phyloP scores from a whole-genome alignment of 108 stramenopile species.

The Cyclotella atomus region DNA sequence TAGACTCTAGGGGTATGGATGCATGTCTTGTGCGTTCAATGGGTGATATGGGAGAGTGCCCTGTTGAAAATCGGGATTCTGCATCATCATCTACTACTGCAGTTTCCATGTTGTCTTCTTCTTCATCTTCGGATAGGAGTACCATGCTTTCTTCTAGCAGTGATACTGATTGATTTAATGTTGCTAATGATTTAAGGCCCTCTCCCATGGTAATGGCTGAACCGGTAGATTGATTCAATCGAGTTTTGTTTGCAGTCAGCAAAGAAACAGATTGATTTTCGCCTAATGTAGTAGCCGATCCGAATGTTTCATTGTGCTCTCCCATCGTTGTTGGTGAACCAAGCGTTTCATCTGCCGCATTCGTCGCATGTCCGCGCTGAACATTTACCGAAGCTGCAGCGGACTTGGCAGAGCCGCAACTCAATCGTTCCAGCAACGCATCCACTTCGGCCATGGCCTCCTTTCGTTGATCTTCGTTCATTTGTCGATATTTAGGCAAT shows the following conservation, averaged over 20 bases:
- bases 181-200: background rate
- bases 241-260: background rate
- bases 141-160: conserved; percentile 17
- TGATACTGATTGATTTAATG: background rate
- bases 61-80: conserved; percentile 11
- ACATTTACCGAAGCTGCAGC: too few species aligned
- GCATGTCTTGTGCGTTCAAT: conserved; percentile 25
- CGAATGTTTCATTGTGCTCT: too few species aligned
- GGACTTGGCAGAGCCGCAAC: background rate
- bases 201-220: conserved; percentile 8
- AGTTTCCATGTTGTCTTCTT: background rate
- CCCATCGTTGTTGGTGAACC: too few species aligned
- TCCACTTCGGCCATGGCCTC: conserved; percentile 7
- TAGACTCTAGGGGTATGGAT: background rate
- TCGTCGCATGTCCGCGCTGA: too few species aligned
- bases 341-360: background rate
- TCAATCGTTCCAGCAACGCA: conserved; percentile 17
- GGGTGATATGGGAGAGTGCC: conserved; percentile 1
- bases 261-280: background rate
- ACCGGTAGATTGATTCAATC: background rate
- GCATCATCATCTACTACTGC: background rate
- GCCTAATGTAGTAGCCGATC: background rate
- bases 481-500: background rate
- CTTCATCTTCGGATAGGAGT: conserved; percentile 17
- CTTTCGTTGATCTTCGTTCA: background rate